Percentiles rank a stretch among this genome's conserved stretches.
phyloP scores from a whole-genome alignment of 75 land plant genomes.

The Pinus tabuliformis region DNA sequence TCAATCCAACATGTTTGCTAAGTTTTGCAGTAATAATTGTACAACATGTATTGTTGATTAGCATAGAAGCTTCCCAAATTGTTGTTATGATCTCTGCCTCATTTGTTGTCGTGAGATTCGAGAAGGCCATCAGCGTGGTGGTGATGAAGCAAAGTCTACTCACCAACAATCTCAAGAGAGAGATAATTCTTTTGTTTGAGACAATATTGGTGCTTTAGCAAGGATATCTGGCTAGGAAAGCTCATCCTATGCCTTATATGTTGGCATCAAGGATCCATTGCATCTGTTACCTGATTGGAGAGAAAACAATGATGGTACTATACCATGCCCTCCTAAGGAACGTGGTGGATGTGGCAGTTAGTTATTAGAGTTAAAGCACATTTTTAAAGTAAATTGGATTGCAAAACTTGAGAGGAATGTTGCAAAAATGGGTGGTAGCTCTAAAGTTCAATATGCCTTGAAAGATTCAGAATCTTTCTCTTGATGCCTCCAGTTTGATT shows the following conservation, averaged over 20 bases:
- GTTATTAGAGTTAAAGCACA: constrained; percentile 14
- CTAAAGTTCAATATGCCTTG: background rate
- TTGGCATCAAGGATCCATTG: background rate
- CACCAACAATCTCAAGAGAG: constrained; percentile 10
- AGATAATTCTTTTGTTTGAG: constrained; percentile 14
- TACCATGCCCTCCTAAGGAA: constrained; percentile 22
- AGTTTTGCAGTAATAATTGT: constrained; percentile 25
- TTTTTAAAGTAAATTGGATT: constrained; percentile 16
- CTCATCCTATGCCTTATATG: background rate
- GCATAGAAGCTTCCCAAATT: constrained; percentile 24
- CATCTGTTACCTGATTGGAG: constrained; percentile 12
- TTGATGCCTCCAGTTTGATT: constrained; percentile 12
- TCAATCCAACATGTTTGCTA: background rate
- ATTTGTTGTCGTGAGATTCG: constrained; percentile 25
- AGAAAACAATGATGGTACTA: constrained; percentile 21
- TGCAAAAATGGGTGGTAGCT: background rate
- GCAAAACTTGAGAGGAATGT: constrained; percentile 11
- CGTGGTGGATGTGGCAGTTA: constrained; percentile 31
- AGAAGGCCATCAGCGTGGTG: constrained; percentile 19
- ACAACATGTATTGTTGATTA: constrained; percentile 25
- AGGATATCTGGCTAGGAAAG: constrained; percentile 2
- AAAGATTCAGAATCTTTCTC: constrained; percentile 19
- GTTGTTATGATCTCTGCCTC: constrained; percentile 26
- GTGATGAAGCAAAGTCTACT: constrained; percentile 13
- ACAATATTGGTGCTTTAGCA: background rate